phyloP scores from a whole-genome alignment of 495 filamentous ascomycete species.

The Aspergillus indologenus region DNA sequence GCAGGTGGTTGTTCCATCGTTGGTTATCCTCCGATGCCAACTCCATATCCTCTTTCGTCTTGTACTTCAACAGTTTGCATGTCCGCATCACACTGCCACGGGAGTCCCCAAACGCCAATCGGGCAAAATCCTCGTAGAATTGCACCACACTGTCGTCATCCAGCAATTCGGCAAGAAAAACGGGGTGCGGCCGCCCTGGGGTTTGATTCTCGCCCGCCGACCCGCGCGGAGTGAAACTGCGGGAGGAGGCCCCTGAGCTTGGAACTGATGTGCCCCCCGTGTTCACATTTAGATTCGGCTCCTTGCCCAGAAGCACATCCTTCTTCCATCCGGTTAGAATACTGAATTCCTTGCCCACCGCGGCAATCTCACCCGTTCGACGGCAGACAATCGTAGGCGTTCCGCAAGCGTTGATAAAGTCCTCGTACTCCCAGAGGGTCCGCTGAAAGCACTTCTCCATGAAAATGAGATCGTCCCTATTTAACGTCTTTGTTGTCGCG shows the following conservation, averaged over 20 bases:
- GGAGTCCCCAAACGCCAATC: slow-evolving; percentile 85
- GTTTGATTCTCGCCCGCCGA: slow-evolving; percentile 25
- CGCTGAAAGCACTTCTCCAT: slow-evolving; percentile 97
- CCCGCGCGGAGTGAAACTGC: slow-evolving; percentile 51
- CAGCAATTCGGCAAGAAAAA: slow-evolving; percentile 86
- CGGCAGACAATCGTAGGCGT: slow-evolving; percentile 90
- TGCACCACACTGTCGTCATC: slow-evolving; percentile 91
- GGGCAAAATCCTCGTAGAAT: slow-evolving; percentile 95
- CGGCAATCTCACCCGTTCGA: slow-evolving; percentile 87
- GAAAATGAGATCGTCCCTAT: slow-evolving; percentile 84
- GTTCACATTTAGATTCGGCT: slow-evolving; percentile 87
- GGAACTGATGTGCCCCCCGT: slow-evolving; percentile 44
- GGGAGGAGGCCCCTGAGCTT: slow-evolving; percentile 34
- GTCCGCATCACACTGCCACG: slow-evolving; percentile 76
- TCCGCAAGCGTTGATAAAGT: slow-evolving; percentile 80
- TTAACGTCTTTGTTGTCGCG: slow-evolving; percentile 76
- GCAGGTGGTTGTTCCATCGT: slow-evolving; percentile 44
- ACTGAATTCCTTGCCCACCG: slow-evolving; percentile 90
- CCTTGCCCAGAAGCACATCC: slow-evolving; percentile 83
- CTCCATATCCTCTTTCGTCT: slow-evolving; percentile 64
- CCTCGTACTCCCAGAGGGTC: slow-evolving; percentile 85
- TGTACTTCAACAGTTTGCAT: slow-evolving; percentile 89
- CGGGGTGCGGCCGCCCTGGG: slow-evolving; percentile 57
- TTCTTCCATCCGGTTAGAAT: slow-evolving; percentile 93
- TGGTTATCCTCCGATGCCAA: slow-evolving; percentile 39